phyloP scores from a whole-genome alignment of 2,329 filamentous ascomycete genomes.

The Pseudogymnoascus sp. region DNA sequence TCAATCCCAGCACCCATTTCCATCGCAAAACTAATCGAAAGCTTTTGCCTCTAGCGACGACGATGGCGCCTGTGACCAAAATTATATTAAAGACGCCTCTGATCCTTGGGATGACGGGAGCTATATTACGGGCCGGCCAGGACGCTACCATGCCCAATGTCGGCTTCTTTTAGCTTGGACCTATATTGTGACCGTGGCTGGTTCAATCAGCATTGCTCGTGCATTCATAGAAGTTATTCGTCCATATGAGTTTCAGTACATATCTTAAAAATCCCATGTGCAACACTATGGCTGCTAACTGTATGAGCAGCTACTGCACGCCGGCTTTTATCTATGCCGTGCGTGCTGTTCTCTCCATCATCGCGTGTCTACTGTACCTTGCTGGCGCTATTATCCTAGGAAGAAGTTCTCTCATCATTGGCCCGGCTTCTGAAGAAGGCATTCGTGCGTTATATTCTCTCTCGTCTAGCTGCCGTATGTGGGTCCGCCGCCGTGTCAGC shows the following conservation, averaged over 20 bases:
- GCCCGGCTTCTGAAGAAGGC: not conserved
- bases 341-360: not conserved
- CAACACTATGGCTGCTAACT: not conserved
- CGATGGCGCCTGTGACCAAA: not conserved
- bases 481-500: not conserved
- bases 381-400: not conserved
- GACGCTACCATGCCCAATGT: not conserved
- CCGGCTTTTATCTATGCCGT: not conserved
- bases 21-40: not conserved
- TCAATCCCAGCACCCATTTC: not conserved
- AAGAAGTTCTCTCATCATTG: not conserved
- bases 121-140: not conserved
- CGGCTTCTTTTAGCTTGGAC: not conserved
- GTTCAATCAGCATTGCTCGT: not conserved
- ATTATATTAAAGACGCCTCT: not conserved
- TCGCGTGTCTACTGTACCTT: not conserved
- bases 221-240: not conserved
- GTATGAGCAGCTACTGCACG: not conserved
- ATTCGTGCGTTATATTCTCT: not conserved
- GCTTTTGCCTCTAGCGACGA: not conserved
- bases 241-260: not conserved
- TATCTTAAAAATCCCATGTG: not conserved
- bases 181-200: not conserved
- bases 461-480: not conserved
- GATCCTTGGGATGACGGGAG: not conserved